A percentile compares a stretch with the other conserved stretches of the same genome.
Evolutionary conservation across 2,329 filamentous ascomycete species (phyloP).

Genomic region (Myrmaecium sp.): DNA sequence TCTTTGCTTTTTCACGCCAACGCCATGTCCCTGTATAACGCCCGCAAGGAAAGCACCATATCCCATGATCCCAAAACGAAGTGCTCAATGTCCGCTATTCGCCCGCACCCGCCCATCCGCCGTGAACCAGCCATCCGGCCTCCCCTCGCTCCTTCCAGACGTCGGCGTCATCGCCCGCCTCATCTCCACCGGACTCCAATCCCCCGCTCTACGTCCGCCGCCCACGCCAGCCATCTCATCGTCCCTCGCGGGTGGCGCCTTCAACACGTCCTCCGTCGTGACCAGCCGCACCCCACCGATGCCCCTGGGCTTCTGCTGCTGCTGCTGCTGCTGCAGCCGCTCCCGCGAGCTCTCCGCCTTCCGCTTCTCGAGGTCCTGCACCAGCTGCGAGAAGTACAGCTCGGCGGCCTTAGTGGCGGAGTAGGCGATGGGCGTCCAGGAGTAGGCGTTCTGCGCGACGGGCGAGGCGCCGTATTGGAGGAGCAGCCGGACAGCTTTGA

Average conservation of each 20-base stretch:
- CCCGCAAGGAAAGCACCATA: too few species aligned
- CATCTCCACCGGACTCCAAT: conserved; percentile 22
- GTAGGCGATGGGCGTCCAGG: conserved; percentile 73
- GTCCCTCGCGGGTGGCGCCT: too few species aligned
- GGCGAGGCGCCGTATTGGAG: conserved; percentile 65
- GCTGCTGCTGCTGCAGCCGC: conserved; percentile 14
- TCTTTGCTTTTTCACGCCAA: too few species aligned
- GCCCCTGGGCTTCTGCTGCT: conserved; percentile 6
- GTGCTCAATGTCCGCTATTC: too few species aligned
- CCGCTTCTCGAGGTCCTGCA: conserved; percentile 52
- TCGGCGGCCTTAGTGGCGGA: conserved; percentile 69
- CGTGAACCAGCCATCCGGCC: conserved; percentile 11
- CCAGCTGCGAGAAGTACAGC: conserved; percentile 64
- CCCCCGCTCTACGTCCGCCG: too few species aligned
- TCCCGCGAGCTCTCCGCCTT: conserved; percentile 27
- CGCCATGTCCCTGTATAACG: too few species aligned
- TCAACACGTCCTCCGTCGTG: conserved; percentile 12
- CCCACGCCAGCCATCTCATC: too few species aligned
- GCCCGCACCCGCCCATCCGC: conserved; percentile 10
- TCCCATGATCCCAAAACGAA: too few species aligned
- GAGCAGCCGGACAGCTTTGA: conserved; percentile 60
- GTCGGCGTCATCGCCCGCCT: conserved; percentile 23
- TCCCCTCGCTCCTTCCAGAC: conserved; percentile 14
- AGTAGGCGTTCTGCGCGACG: conserved; percentile 53
- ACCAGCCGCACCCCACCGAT: conserved; percentile 19